Evolutionary conservation across 768 basidiomycete species (phyloP), one percentile per base, ranked within the genome.

Genomic region (Suillus variegatus): DNA sequence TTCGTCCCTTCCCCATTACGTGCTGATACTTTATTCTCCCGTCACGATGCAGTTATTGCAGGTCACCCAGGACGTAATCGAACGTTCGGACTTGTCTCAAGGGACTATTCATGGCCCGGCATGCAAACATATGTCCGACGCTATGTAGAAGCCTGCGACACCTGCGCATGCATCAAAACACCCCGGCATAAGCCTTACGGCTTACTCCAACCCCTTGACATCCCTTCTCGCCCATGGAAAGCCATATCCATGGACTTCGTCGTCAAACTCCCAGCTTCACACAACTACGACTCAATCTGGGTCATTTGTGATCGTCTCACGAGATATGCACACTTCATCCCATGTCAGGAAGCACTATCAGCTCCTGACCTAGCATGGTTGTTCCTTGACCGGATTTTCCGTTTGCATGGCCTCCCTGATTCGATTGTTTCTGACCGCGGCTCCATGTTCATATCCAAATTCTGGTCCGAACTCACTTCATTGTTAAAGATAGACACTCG

Each of bases 181-280:
- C 62, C 62, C 3, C 10, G 22, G 1, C 65, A 66, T 22, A 64
- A 54, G 2, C 40, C 62, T 46, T 68, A 68, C 63, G 65, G 75
- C 41, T 58, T 68, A 66, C 69, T 82, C 25, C 64, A 78, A 63
- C 77, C 78, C 58, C 72, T 83, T 70, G 68, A 74, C 57, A 74
- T 79, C 32, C 81, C 79, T 1, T 12, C 66, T 1, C 69, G 69
- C 16, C 82, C 79, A 13, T 82, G 81, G 80, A 63, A 71, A 35
- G 73, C 76, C 4, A 76, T 83, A 32, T 74, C 74, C 0, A 81
- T 82, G 78, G 80, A 82, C 60, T 80, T 81, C 66, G 79, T 84
- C 22, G 77, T 74, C 55, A 76, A 79, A 14, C 69, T 76, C 6
- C 75, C 74, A 4, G 4, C 20, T 0, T 74, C 72, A 0, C 43